Base-by-base conservation (phyloP, 768 basidiomycete species). In the Xerocomus brunneocitrinus region DNA sequence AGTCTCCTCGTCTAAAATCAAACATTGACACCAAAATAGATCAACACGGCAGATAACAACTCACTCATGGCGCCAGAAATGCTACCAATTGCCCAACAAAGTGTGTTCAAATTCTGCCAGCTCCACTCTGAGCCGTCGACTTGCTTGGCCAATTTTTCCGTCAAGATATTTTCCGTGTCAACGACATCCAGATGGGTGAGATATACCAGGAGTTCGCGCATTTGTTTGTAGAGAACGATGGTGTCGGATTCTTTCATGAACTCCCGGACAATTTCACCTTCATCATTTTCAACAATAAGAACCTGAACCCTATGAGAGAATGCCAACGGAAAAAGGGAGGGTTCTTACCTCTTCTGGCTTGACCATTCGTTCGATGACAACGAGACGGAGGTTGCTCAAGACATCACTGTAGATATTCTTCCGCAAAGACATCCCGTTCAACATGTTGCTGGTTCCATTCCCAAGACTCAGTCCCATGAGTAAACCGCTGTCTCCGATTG, bases 1-100 rank as follows among this genome's bases (percentile, higher is more conserved):
- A 3, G 94, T 93, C 68, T 99, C 95, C 74, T 99, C 97, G 63
- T 97, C 95, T 98, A 58, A 19, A 49, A 25, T 27, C 5, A 25
- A 53, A 44, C 49, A 2, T 46, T 56, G 30, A 24, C 36, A 19
- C 28, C 36, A 38, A 40, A 48, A 3, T 25, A 42, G 34, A 31
- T 36, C 24, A 22, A 53, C 3, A 50, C 38, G 25, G 44, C 12
- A 14, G 9, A 55, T 41, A 49, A 28, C 22, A 13, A 80, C 91
- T 69, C 65, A 95, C 95, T 98, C 97, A 98, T 99, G 3, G 95
- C 95, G 40, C 95, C 94, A 22, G 95, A 98, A 56, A 99, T 98
- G 2, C 95, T 98, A 54, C 97, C 97, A 62, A 98, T 99, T 50
- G 97, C 97, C 97, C 97, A 99, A 72, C 97, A 99, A 10, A 99